Base-by-base conservation (phyloP, 129 eudicot species). In the Chrysanthemum makinoi region DNA sequence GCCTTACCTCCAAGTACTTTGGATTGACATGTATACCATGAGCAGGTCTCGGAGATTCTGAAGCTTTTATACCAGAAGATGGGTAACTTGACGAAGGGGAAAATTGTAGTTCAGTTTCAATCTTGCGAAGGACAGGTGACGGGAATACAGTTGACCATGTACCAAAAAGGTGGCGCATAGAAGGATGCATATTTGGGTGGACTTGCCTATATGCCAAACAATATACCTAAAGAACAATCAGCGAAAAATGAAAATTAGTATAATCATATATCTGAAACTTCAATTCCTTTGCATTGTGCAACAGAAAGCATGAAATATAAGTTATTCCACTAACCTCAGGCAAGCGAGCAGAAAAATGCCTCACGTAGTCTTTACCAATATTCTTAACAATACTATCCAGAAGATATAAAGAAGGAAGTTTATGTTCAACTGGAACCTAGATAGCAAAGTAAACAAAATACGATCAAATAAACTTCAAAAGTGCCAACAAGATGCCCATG, bases 11-110 rank as follows among this genome's bases (percentile, higher is more conserved):
- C 87, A 95, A 80, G 62, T 87, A 95, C 77, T 95, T 87, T 33
- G 96, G 96, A 75, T 95, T 95, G 71, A 95, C 91, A 80, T 95
- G 99, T 79, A 95, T 95, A 72, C 98, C 98, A 87, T 93, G 98
- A 79, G 88, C 78, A 56, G 94, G 97, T 64, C 93, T 87, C 17
- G 97, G 96, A 44, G 99, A 95, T 72, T 90, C 97, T 57, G 97
- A 86, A 82, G 89, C 88, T 72, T 77, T 70, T 74, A 79, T 58
- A 63, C 74, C 79, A 44, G 95, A 87, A 64, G 95, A 72, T 63
- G 77, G 91, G 68, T 71, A 78, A 73, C 74, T 77, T 50, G 62
- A 46, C 28, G 89, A 26, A 18, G 96, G 86, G 22, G 89, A 82
- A 68, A 86, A 79, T 18, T 86, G 90, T 79, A 90, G 57, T 65